Conservation (phyloP, 139 green algal species). For the Tetradesmus lagerheimii region DNA sequence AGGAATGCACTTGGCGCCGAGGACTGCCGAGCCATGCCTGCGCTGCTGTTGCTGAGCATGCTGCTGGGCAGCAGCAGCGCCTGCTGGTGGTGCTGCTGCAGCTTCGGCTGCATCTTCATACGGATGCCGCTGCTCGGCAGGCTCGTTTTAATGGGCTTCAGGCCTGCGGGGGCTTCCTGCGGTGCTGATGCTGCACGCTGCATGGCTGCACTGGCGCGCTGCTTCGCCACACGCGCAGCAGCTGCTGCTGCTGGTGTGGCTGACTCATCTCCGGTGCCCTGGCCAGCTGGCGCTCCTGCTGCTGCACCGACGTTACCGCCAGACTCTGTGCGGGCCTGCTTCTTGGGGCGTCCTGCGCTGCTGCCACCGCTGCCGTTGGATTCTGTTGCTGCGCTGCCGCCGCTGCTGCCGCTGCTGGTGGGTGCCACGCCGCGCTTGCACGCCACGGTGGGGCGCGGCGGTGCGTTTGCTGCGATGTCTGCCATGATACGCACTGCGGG, state of each 20-base stretch:
- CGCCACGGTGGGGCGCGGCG: conserved; percentile 42
- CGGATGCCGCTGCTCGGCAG: not conserved
- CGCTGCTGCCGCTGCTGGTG: conserved; percentile 15
- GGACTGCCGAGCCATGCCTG: not conserved
- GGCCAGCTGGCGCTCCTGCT: conserved; percentile 19
- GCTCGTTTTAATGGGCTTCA: conserved; percentile 31
- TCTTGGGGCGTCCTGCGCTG: not conserved
- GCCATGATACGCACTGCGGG: conserved; percentile 31
- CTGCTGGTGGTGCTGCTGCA: not conserved
- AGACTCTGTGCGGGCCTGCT: conserved; percentile 1
- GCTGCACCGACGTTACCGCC: not conserved
- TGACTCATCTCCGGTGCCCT: conserved; percentile 20
- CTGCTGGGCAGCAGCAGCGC: not conserved
- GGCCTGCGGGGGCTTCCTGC: not conserved
- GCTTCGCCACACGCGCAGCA: not conserved
- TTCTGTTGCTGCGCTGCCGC: conserved; percentile 1
- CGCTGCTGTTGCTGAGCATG: not conserved
- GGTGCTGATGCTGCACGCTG: conserved; percentile 23
- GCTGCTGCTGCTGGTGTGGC: conserved; percentile 12
- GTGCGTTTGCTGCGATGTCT: conserved; percentile 38
- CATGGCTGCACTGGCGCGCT: not conserved
- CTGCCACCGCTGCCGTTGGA: conserved; percentile 2
- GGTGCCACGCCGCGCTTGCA: conserved; percentile 38
- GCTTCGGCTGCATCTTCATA: not conserved
- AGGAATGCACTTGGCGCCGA: conserved; percentile 16